Evolutionary conservation across 805 yeast species (phyloP), one percentile per base, ranked within the genome.

Genomic region (Saccharomycodes ludwigii): DNA sequence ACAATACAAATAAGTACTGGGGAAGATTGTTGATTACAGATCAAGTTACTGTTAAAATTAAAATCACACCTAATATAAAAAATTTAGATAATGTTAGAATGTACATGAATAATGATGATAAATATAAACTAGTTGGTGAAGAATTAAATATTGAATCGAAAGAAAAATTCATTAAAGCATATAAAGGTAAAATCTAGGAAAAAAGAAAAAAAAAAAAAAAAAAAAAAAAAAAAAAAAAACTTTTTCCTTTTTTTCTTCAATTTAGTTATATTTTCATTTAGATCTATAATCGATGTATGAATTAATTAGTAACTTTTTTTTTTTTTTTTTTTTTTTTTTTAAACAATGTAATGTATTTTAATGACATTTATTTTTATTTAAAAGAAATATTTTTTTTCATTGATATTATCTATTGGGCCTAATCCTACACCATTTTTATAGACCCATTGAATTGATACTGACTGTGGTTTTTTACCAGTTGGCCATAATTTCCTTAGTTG

Each of bases 81-180:
- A n/a, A n/a, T n/a, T n/a, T n/a, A n/a, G 42, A 38, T 4, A 42
- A 42, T n/a, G 37, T 55, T 8, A 54, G 61, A 36, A 31, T 37
- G 10, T 39, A 51, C 1, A 38, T 68, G 35, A 50, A 59, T 1
- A 63, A 59, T 24, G 61, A 57, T 19, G 78, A 78, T 19, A 62
- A 68, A 33, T 50, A 69, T 34, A 65, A 68, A 34, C 48, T 63
- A 3, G 59, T 73, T 1, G 71, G 74, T 4, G 54, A 54, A 11
- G 59, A 59, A 2, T 54, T 76, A 21, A 59, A 58, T 23, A 36
- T 59, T 2, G 46, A 43, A 1, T 59, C 66, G 12, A 76, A 76
- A 49, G 36, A 41, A 4, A 54, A 57, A 30, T 75, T 72, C 43
- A 47, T 61, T 13, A 38, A 46, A 13, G 57, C 54, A 4, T 63